These are phyloP conservation scores for Dissoconium aciculare DNA, from an alignment of 2,329 filamentous ascomycete genomes.

Conservation along the genomic window DNA sequence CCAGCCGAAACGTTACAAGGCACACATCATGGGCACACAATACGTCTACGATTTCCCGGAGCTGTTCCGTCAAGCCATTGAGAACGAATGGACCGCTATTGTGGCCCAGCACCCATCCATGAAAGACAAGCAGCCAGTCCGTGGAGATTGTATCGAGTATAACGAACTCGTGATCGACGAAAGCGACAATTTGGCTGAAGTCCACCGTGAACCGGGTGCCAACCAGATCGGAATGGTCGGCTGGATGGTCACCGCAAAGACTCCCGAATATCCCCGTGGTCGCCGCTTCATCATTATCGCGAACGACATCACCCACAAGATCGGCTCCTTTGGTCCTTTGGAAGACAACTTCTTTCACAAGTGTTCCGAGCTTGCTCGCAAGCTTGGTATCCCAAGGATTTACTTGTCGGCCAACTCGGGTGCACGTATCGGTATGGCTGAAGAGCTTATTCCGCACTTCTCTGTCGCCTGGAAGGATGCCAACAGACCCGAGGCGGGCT, in stretches of 20 bases:
- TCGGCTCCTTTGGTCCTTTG: conserved; percentile 88
- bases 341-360: conserved; percentile 99
- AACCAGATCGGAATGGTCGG: conserved; percentile 98
- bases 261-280: conserved; percentile 86
- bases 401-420: conserved; percentile 98
- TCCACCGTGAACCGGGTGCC: conserved; percentile 84
- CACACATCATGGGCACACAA: conserved; percentile 96
- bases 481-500: conserved; percentile 67
- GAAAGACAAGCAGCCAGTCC: conserved; percentile 64
- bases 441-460: conserved; percentile 94
- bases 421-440: conserved; percentile 89
- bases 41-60: conserved; percentile 99
- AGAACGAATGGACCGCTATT: conserved; percentile 79
- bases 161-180: conserved; percentile 92
- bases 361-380: conserved; percentile 89
- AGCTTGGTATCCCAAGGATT: conserved; percentile 87
- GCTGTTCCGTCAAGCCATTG: conserved; percentile 93
- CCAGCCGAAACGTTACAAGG: conserved; percentile 98
- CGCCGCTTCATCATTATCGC: conserved; percentile 90
- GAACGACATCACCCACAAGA: conserved; percentile 99
- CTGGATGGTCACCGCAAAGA: conserved; percentile 88
- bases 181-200: conserved; percentile 77
- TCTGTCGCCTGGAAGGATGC: conserved; percentile 91
- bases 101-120: conserved; percentile 59
- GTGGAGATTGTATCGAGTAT: conserved; percentile 85